Evolutionary conservation across 192 early-diverging fungal species (phyloP), one percentile per base, ranked within the genome.

Genomic region (Rhizophagus clarus): DNA sequence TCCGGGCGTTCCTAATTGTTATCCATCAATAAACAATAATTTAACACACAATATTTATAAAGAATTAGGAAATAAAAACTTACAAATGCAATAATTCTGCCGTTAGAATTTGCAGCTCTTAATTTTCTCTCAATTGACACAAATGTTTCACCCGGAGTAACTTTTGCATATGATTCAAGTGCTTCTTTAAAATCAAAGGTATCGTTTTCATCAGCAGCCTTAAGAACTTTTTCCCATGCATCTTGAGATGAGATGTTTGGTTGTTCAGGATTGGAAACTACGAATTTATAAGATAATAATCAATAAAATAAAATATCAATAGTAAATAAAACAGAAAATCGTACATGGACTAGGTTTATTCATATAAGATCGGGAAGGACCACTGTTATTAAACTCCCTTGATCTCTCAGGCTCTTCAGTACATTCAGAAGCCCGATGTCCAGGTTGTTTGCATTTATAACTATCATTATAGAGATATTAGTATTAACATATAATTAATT

Each of bases 31-130:
- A 20, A 32, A 8, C 7, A 42, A 9, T 14, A 34, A 74, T 31
- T 74, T 9, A 40, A 40, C 37, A 40, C 37, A 5, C 8, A 17
- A 17, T n/a, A 74, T 6, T 26, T 20, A 29, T 15, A 14, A 74
- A 17, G 60, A 31, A 51, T n/a, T 60, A 24, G 5, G 17, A 49
- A 24, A 17, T 24, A 74, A 14, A 51, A 17, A 14, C 72, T 74
- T 26, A 74, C 72, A 8, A 74, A 74, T 51, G 72, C 51, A 20
- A 74, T n/a, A 20, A 74, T 26, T 74, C 72, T 74, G 26, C 47
- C 72, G 1, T n/a, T 74, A 28, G 49, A 74, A 31, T 60, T 34
- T 15, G 28, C 14, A 49, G 2, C 51, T 51, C 72, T 47, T 15
- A 74, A 10, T 74, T 60, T 47, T n/a, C 15, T 74, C 22, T 74